phyloP scores from a whole-genome alignment of 306 rosid species.

The Casuarina cunninghamiana region DNA sequence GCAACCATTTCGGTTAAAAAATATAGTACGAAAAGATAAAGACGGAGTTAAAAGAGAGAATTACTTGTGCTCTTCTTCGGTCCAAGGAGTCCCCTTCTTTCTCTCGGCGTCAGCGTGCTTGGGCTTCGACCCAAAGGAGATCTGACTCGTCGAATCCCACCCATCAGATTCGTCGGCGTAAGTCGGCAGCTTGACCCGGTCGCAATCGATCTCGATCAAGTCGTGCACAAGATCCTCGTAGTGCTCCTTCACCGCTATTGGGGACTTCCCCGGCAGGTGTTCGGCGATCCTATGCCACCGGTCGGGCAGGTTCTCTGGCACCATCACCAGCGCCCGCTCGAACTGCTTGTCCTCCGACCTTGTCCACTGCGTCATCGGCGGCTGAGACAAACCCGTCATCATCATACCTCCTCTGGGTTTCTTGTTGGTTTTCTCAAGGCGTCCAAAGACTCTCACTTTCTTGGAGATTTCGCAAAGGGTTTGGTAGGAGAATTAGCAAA shows the following conservation, averaged over 20 bases:
- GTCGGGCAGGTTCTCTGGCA: constrained; percentile 56
- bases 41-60: neutral
- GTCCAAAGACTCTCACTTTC: constrained; percentile 37
- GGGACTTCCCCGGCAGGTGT: constrained; percentile 57
- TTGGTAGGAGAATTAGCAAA: constrained; percentile 43
- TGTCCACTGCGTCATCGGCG: constrained; percentile 56
- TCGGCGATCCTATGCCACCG: constrained; percentile 77
- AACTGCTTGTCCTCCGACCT: constrained; percentile 69
- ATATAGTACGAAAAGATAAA: neutral
- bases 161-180: constrained; percentile 55
- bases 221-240: constrained; percentile 70
- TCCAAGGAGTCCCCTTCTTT: constrained; percentile 93
- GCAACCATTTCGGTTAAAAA: neutral
- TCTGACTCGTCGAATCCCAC: constrained; percentile 68
- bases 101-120: constrained; percentile 56
- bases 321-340: constrained; percentile 64
- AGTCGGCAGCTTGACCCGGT: constrained; percentile 63
- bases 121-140: constrained; percentile 56
- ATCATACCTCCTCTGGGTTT: constrained; percentile 28
- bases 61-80: constrained; percentile 85
- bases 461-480: constrained; percentile 50
- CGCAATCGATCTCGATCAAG: constrained; percentile 69
- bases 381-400: constrained; percentile 42
- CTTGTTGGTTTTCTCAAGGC: neutral
- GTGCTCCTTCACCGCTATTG: constrained; percentile 54